Conservation (phyloP, 2,329 filamentous ascomycete species). For the Sclerotinia nivalis region DNA sequence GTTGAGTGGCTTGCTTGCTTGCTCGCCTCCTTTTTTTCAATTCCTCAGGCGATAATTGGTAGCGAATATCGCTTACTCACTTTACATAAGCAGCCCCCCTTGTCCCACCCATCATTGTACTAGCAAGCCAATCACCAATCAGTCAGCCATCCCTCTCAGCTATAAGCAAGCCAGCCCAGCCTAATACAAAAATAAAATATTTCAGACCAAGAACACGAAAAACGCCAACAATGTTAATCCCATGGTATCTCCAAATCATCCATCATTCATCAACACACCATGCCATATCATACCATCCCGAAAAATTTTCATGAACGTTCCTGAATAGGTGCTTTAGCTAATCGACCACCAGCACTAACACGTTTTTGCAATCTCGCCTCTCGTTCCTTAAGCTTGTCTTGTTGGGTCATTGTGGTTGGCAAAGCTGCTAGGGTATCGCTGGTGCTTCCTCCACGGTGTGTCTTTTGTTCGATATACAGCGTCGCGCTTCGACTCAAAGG, state of each 20-base stretch:
- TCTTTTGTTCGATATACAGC: conserved; percentile 80
- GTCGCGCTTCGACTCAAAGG: conserved; percentile 79
- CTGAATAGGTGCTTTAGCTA: conserved; percentile 50
- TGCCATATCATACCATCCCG: conserved; percentile 3
- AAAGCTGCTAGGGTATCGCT: conserved; percentile 63
- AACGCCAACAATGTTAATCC: conserved; percentile 40
- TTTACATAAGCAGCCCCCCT: neutral
- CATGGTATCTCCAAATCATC: conserved; percentile 41
- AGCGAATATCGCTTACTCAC: neutral
- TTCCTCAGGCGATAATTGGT: neutral
- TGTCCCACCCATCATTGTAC: neutral
- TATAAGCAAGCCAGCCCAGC: conserved; percentile 12
- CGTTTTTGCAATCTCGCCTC: conserved; percentile 74
- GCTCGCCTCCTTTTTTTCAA: neutral
- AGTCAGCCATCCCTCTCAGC: neutral
- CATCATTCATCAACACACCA: conserved; percentile 35
- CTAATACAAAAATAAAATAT: conserved; percentile 21
- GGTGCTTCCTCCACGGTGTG: conserved; percentile 47
- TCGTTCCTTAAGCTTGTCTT: conserved; percentile 61
- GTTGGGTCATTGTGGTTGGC: conserved; percentile 50
- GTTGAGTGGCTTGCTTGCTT: neutral
- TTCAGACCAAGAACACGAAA: conserved; percentile 8
- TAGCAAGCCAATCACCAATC: neutral
- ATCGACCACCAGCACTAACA: conserved; percentile 72
- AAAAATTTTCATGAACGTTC: conserved; percentile 34